These are phyloP conservation scores for Amanita pseudoporphyria DNA, from an alignment of 768 basidiomycete genomes.

Conservation along the genomic window DNA sequence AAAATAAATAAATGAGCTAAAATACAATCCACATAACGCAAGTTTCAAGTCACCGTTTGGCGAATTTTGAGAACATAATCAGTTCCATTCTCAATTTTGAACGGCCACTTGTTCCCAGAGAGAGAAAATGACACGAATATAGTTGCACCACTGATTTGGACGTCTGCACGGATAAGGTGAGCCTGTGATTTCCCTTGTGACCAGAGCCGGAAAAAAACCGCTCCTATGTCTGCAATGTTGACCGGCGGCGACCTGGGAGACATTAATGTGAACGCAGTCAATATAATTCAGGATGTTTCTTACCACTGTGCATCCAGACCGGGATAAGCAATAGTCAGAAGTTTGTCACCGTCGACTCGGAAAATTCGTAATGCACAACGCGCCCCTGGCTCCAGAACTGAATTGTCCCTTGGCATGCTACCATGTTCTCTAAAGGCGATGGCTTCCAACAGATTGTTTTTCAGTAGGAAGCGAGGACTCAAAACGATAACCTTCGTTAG, in stretches of 20 bases:
- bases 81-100: conserved; percentile 83
- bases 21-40: not conserved
- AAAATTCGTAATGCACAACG: conserved; percentile 60
- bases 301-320: conserved; percentile 81
- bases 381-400: conserved; percentile 56
- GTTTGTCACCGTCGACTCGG: conserved; percentile 54
- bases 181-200: conserved; percentile 24
- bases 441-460: conserved; percentile 61
- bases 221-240: conserved; percentile 86
- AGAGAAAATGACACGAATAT: conserved; percentile 74
- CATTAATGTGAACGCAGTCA: not conserved
- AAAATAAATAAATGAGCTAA: conserved; percentile 13
- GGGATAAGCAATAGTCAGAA: conserved; percentile 81
- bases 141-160: conserved; percentile 76
- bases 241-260: conserved; percentile 78
- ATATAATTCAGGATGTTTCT: conserved; percentile 10
- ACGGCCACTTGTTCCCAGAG: conserved; percentile 77
- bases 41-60: conserved; percentile 51
- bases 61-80: conserved; percentile 56
- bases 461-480: conserved; percentile 83
- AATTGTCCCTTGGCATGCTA: conserved; percentile 51
- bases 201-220: conserved; percentile 62
- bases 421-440: conserved; percentile 85
- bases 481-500: conserved; percentile 89
- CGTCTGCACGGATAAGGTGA: conserved; percentile 63